These are phyloP conservation scores for Cryptosporidium ubiquitum DNA, from an alignment of 169 alveolate genomes.

Conservation along the genomic window DNA sequence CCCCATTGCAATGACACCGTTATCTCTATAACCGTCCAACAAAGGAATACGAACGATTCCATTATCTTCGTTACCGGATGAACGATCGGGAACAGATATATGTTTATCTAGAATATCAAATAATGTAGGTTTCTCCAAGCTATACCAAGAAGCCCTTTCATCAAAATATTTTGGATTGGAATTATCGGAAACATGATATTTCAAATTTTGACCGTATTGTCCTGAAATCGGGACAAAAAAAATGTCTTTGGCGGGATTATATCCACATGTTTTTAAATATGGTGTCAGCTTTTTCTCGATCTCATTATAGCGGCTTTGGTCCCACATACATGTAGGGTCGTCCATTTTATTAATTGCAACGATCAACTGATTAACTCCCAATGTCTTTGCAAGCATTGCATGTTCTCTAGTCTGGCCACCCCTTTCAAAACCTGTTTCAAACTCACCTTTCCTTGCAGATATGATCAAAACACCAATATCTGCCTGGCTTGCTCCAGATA, in stretches of 20 bases:
- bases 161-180: conserved; percentile 59
- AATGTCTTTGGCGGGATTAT: conserved; percentile 88
- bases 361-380: conserved; percentile 95
- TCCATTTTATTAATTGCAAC: conserved; percentile 99
- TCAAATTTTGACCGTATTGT: conserved; percentile 94
- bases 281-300: conserved; percentile 89
- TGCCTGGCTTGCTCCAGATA: conserved; percentile 99
- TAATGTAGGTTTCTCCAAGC: conserved; percentile 84
- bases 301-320: conserved; percentile 89
- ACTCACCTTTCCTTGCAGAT: conserved; percentile 97
- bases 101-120: conserved; percentile 83
- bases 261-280: conserved; percentile 91
- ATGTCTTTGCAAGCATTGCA: conserved; percentile 97
- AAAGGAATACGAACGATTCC: conserved; percentile 90
- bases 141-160: conserved; percentile 83
- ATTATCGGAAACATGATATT: conserved; percentile 83
- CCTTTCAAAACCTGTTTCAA: conserved; percentile 99
- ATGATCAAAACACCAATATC: conserved; percentile 98
- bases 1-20: conserved; percentile 92
- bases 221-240: conserved; percentile 97
- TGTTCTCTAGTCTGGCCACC: conserved; percentile 99
- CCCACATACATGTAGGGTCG: conserved; percentile 95
- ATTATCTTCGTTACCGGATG: conserved; percentile 76
- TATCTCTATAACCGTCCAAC: conserved; percentile 91
- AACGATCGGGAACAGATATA: conserved; percentile 54